Base-by-base conservation (phyloP, 495 filamentous ascomycete species). In the Hypoxylon lenormandii region DNA sequence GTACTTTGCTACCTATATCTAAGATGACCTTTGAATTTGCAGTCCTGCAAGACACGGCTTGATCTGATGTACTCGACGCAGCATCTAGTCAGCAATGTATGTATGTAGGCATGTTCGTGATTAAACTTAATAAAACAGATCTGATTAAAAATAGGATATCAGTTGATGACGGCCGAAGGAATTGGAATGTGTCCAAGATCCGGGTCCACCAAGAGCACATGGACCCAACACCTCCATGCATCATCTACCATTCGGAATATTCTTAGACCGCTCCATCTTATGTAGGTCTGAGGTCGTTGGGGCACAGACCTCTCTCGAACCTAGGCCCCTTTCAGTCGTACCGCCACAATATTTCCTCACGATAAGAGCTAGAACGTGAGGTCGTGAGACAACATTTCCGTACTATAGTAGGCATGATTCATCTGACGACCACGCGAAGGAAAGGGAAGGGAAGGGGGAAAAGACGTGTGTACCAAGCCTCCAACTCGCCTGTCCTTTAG, bases 241-340 rank as follows among this genome's bases (percentile, higher is more conserved):
- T 42, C 15, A 16, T 15, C 15, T 42, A 42, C 10, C 2, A 38
- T n/a, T 64, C 66, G 60, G 65, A 62, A 62, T 62, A 68, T 57
- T 62, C 37, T 62, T 62, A 61, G 56, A 62, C 58, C 65, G 65
- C 57, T 8, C 26, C 7, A 60, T 6, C 33, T 19, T 43, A 43
- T 0, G 23, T 19, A 26, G 30, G 36, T 50, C 30, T n/a, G n/a
- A n/a, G n/a, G n/a, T 11, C 30, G 6, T 33, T 7, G 4, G 30
- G 10, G 30, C 38, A 42, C 38, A 42, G 38, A 8, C 38, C 38
- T n/a, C n/a, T n/a, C n/a, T n/a, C n/a, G n/a, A n/a, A n/a, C n/a
- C 30, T 33, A 3, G 30, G 30, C 30, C 30, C 30, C 30, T 11
- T 7, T 8, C 10, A 4, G 2, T 33, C 30, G 30, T 33, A 1